Evolutionary conservation across 306 rosid genomes (phyloP), one percentile per base, ranked within the genome.

Genomic region (Crataegus laevigata): DNA sequence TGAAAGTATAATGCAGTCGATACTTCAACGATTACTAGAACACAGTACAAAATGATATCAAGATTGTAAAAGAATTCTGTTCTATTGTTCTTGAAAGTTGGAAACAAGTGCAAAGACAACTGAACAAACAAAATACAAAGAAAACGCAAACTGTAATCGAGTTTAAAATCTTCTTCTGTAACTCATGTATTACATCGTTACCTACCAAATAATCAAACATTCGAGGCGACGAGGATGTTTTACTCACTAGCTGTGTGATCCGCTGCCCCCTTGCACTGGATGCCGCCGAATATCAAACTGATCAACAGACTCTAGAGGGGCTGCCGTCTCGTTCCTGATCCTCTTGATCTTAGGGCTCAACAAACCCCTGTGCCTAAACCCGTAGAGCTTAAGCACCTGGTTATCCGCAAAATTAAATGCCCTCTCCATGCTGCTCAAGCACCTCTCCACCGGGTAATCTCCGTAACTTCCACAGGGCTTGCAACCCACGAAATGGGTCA

Each of bases 391-490:
- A 42, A 96, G 93, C 82, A 94, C 97, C 73, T 94, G 99, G 69
- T 94, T 92, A 80, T 94, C 98, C 1, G 99, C 99, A 78, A 96
- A 96, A 79, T 96, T 96, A 82, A 82, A 96, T 29, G 99, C 99
- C 77, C 99, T 90, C 85, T 96, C 99, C 97, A 96, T 92, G 84
- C 99, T 92, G 63, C 93, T 79, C 68, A 96, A 87, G 74, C 99
- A 96, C 78, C 85, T 84, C 91, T 92, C 96, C 30, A 96, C 99
- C 0, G 99, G 92, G 80, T 96, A 96, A 83, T 96, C 99, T 47
- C 98, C 99, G 71, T 96, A 96, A 81, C 99, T 96, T 54, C 99
- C 99, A 87, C 99, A 96, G 5, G 99, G 99, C 78, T 96, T 96
- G 83, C 99, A 96, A 4, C 99, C 99, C 47, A 96, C 99, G 22